These are phyloP conservation scores for Macaranga tanarius DNA, from an alignment of 441 rosid genomes.

Conservation along the genomic window DNA sequence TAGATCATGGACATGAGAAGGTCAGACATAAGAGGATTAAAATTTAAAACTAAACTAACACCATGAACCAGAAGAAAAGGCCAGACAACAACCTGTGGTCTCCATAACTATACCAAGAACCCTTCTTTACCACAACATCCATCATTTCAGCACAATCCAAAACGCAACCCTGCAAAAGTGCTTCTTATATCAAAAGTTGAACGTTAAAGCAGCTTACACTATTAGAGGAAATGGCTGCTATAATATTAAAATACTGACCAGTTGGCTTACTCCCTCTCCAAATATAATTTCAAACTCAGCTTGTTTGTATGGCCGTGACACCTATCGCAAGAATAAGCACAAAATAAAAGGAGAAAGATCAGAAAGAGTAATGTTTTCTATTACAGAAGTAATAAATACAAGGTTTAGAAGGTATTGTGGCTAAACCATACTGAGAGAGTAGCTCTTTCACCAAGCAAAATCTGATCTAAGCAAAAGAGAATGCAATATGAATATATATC, in stretches of 20 bases:
- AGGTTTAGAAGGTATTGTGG: neutral
- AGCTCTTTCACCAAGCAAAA: neutral
- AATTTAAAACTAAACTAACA: neutral
- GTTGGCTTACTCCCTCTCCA: slow-evolving; percentile 93
- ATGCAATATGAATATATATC: neutral
- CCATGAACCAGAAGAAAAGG: slow-evolving; percentile 7
- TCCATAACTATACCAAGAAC: slow-evolving; percentile 95
- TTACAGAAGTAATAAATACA: neutral
- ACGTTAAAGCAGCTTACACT: slow-evolving; percentile 13
- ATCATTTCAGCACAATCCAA: slow-evolving; percentile 87
- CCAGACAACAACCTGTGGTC: slow-evolving; percentile 62
- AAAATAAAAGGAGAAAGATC: neutral
- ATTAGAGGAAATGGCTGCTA: slow-evolving; percentile 15
- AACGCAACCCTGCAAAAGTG: slow-evolving; percentile 65
- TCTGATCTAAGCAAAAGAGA: neutral
- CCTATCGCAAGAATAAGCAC: slow-evolving; percentile 39
- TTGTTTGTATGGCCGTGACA: slow-evolving; percentile 93
- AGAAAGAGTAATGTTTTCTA: neutral
- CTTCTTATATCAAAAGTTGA: slow-evolving; percentile 25
- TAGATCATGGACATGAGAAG: neutral
- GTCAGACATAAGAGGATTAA: neutral
- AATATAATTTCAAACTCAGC: slow-evolving; percentile 95
- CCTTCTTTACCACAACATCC: slow-evolving; percentile 81
- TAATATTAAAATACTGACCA: slow-evolving; percentile 52
- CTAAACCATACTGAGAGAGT: neutral